Evolutionary conservation across 2,329 filamentous ascomycete species (phyloP), one percentile per base, ranked within the genome.

Genomic region (Stachybotrys echinatus): DNA sequence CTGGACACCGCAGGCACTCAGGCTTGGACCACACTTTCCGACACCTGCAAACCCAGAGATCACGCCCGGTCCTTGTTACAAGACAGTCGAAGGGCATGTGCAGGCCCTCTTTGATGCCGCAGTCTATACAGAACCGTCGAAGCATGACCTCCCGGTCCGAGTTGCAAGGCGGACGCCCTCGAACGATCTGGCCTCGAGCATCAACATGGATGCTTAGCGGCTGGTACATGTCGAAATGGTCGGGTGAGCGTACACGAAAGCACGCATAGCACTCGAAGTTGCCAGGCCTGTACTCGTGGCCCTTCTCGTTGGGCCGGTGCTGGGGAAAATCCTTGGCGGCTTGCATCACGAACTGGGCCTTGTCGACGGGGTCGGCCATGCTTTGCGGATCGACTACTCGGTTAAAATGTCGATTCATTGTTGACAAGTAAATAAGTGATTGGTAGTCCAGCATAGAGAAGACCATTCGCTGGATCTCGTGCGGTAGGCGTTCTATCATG

Each of bases 251-350:
- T n/a, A 73, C 68, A 2, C 67, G 64, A 52, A 67, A 72, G 59
- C 70, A 73, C 22, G 70, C 59, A 54, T 72, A 72, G 54, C 69
- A 73, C 51, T 71, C 70, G 42, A 69, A 67, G 54, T 73, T 73
- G 17, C 70, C 69, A 1, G 69, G 69, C 47, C 65, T 61, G 51
- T 69, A 66, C 43, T 67, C 63, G 45, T 63, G 62, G 8, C 64
- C 65, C 52, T 64, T 68, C 44, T 68, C 65, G 52, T 60, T 65
- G 5, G 68, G 65, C 19, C 69, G 65, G 54, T 73, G 70, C 23
- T 70, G 67, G 2, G 64, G 58, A 50, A 72, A 73, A 58, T 69
- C 64, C 40, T 68, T 71, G 49, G 66, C 69, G 3, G 70, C 70
- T 27, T 61, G 62, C 67, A 72, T 70, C 54, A 73, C 65, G 44